These are phyloP conservation scores for Glomus cerebriforme DNA, from an alignment of 192 early-diverging fungal species.

Conservation along the genomic window DNA sequence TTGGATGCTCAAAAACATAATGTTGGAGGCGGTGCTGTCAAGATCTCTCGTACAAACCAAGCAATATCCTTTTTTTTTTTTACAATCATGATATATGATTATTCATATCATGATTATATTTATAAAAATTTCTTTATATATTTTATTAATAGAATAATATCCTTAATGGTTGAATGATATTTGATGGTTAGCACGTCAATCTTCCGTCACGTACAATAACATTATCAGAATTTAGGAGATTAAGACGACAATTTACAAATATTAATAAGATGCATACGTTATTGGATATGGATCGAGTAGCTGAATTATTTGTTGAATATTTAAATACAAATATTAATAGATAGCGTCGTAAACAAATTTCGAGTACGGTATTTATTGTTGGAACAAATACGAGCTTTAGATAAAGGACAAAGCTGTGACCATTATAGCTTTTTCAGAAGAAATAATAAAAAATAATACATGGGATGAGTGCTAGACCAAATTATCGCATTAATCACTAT, in stretches of 20 bases:
- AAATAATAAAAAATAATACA: too few relatives aligned
- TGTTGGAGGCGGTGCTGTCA: conserved; percentile 54
- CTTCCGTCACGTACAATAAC: conserved; percentile 78
- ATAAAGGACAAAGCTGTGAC: too few relatives aligned
- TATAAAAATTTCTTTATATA: too few relatives aligned
- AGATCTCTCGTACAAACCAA: conserved; percentile 53
- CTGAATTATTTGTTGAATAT: conserved; percentile 89
- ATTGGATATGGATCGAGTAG: conserved; percentile 65
- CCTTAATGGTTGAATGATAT: conserved; percentile 38
- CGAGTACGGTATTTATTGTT: too few relatives aligned
- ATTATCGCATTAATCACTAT: too few relatives aligned
- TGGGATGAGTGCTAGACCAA: too few relatives aligned
- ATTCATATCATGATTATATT: too few relatives aligned
- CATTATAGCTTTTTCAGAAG: too few relatives aligned
- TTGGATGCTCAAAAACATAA: conserved; percentile 77
- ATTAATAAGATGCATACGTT: conserved; percentile 89
- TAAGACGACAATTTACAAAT: conserved; percentile 80
- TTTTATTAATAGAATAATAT: not conserved
- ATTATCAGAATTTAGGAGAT: conserved; percentile 76
- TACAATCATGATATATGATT: not conserved
- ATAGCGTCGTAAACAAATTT: conserved; percentile 22
- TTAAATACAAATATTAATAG: conserved; percentile 85
- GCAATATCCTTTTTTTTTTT: conserved; percentile 40
- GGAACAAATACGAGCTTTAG: too few relatives aligned
- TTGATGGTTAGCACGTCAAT: conserved; percentile 34